Evolutionary conservation across 1,139 yeast species (phyloP), one percentile per base, ranked within the genome.

Genomic region (Pichia sp.): DNA sequence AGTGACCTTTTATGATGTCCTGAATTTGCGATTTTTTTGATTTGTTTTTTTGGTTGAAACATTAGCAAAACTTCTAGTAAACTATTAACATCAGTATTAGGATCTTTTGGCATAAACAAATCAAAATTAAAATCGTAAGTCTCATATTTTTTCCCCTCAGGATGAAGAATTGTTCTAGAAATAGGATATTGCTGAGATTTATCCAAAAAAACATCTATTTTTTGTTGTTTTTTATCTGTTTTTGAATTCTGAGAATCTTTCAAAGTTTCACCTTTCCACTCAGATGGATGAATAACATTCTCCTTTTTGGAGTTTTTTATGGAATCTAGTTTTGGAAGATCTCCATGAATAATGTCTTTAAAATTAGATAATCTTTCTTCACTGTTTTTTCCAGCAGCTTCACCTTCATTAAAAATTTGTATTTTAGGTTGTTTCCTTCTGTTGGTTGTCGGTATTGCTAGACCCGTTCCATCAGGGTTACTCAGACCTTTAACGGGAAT

Each of bases 241-340:
- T 27, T 70, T 56, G 8, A 4, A 16, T 46, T 65, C 37, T 10
- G 33, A 9, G 38, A n/a, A 4, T 47, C 31, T 28, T 62, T 64
- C 33, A 81, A 51, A 0, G 67, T 68, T 55, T 83, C 83, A 0
- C 92, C 94, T 1, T 67, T 67, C 87, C 94, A 82, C 33, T 31
- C 33, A n/a, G 65, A 68, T 0, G 90, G 71, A 3, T 67, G 66
- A 35, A 77, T 46, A 1, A 64, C 64, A 55, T 87, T 87, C 58
- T 87, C 96, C 58, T 85, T 85, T 43, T 69, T 69, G 45, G 85
- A 64, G 6, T 68, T 63, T 9, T 68, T 68, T 3, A 78, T 60
- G 0, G 79, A 55, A 5, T 81, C 87, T 16, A 83, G 58, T 6
- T 69, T 65, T 38, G 36, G 16, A 39, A 32, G 27, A 5, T n/a